Evolutionary conservation across 2,329 filamentous ascomycete genomes (phyloP), one percentile per base, ranked within the genome.

Genomic region (Hirsutella rhossiliensis): DNA sequence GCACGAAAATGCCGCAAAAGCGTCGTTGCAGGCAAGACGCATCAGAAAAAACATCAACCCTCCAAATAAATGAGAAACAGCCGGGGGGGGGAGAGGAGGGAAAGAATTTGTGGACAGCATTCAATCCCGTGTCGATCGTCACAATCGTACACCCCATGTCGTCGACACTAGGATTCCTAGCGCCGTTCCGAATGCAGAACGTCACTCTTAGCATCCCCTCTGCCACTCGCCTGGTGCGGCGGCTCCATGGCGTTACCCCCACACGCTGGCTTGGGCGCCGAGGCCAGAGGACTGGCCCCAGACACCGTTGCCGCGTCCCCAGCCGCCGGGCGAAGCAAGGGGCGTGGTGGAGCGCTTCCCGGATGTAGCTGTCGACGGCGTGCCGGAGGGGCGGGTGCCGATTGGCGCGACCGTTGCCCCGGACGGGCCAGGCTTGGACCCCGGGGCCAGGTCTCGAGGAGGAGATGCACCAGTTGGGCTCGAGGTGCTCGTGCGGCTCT

Each of bases 231-330:
- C 13, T 4, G 20, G 12, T 13, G 13, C 9, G 11, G n/a, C 34
- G 17, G 18, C 15, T 37, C 1, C 8, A 5, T 18, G 4, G 5
- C 11, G 27, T 43, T 81, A 96, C 55, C 89, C 89, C 89, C 89
- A 97, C 54, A 96, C 90, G 51, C 87, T 94, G 51, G 89, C 88
- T 62, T 94, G 87, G 48, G 89, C 84, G 51, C 88, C 86, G 48
- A 94, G 79, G 42, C 80, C 78, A 51, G 81, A 85, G 57, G 85
- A 87, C 56, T 81, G 82, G 47, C 87, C 85, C 89, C 89, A 95
- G 39, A 90, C 86, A 34, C 81, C 83, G 51, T 81, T 82, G 52
- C 84, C 83, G 58, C 80, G 82, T 44, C 84, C 81, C 89, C 89
- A 95, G 47, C 80, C 78, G 17, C 82, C 71, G 12, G 89, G 88